Evolutionary conservation across 768 basidiomycete genomes (phyloP).

Genomic region (Suillus subalutaceus): DNA sequence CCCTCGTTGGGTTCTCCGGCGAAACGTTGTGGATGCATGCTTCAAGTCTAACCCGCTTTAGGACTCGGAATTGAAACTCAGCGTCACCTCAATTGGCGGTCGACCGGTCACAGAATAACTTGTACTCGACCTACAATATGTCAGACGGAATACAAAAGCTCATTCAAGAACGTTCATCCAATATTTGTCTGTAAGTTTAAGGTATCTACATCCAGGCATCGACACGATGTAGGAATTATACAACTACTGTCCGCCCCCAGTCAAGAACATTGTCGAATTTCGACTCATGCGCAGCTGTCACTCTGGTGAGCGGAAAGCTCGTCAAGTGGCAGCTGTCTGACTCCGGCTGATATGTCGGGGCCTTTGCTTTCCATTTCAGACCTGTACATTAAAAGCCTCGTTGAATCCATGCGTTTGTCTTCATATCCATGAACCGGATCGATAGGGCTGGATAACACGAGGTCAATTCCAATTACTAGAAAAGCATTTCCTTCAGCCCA

Average conservation of each 20-base stretch:
- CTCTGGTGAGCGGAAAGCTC: not conserved
- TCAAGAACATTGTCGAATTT: not conserved
- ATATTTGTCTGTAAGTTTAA: not conserved
- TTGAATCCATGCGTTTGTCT: slow-evolving; percentile 28
- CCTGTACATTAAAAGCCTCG: slow-evolving; percentile 13
- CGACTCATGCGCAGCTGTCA: not conserved
- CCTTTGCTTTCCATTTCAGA: slow-evolving; percentile 4
- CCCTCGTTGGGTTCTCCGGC: not conserved
- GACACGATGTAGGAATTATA: not conserved
- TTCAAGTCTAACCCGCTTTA: not conserved
- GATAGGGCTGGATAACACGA: slow-evolving; percentile 35
- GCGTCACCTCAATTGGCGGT: not conserved
- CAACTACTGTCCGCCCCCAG: not conserved
- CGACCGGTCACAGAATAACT: not conserved
- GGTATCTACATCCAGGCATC: not conserved
- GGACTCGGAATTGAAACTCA: slow-evolving; percentile 1
- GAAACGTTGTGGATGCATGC: slow-evolving; percentile 2
- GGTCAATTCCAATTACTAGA: slow-evolving; percentile 28
- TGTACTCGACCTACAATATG: not conserved
- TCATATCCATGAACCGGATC: slow-evolving; percentile 29
- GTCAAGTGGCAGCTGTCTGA: not conserved
- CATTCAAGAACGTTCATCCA: not conserved
- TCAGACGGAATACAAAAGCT: not conserved
- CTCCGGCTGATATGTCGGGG: not conserved
- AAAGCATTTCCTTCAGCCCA: slow-evolving; percentile 23